phyloP scores from a whole-genome alignment of 2,329 filamentous ascomycete genomes.

The Fusarium foetens region DNA sequence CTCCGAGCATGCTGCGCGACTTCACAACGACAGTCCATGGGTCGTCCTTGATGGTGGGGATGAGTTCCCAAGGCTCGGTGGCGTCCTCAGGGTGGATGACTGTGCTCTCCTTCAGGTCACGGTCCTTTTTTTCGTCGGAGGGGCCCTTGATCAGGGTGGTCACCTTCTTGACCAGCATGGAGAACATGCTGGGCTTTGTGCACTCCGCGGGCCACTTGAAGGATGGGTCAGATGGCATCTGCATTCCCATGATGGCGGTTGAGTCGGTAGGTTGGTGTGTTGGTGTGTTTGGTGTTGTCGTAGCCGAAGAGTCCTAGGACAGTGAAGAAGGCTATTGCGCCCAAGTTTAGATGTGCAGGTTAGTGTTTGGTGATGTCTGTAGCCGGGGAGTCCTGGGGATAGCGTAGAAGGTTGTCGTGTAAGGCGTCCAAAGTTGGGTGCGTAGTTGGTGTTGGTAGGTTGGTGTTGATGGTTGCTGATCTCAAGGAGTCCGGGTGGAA shows the following conservation, averaged over 20 bases:
- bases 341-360: too few relatives aligned
- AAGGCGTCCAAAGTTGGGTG: neutral
- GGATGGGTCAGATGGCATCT: neutral
- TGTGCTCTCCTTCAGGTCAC: neutral
- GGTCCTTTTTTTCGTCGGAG: neutral
- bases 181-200: neutral
- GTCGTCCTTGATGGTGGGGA: rapidly evolving
- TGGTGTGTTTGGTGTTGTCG: neutral
- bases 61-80: neutral
- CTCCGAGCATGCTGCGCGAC: rapidly evolving
- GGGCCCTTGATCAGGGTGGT: neutral
- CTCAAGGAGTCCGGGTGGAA: rapidly evolving
- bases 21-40: neutral
- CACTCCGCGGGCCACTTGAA: neutral
- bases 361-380: too few relatives aligned
- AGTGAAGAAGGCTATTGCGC: too few relatives aligned
- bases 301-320: neutral
- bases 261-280: neutral
- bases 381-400: neutral
- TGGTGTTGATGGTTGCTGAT: neutral
- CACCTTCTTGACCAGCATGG: neutral
- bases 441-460: neutral
- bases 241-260: neutral
- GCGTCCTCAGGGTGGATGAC: neutral
- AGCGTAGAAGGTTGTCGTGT: rapidly evolving